A percentile compares a stretch with the other conserved stretches of the same genome.
phyloP scores from a whole-genome alignment of 1,139 yeast species.

The Protomyces macrosporus region DNA sequence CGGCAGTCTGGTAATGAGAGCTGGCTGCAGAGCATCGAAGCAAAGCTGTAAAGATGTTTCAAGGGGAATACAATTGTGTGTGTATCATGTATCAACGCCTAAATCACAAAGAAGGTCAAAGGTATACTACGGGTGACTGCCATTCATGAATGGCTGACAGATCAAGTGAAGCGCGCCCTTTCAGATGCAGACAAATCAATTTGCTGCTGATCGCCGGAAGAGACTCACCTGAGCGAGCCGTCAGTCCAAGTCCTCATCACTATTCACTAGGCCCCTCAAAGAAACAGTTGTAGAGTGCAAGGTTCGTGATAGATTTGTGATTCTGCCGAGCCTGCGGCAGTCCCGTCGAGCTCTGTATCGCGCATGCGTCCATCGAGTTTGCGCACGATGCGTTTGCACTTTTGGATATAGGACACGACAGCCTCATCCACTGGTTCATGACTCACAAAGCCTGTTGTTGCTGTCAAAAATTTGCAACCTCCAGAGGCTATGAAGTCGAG shows the following conservation, averaged over 20 bases:
- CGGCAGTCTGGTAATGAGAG: not conserved
- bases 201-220: no score
- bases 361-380: slow-evolving; percentile 6
- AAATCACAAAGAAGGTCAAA: no score
- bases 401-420: not conserved
- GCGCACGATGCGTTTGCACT: not conserved
- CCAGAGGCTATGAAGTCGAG: slow-evolving; percentile 23
- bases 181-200: no score
- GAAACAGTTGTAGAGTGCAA: no score
- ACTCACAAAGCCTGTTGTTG: not conserved
- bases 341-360: slow-evolving; percentile 1
- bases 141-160: no score
- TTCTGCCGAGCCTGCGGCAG: slow-evolving; percentile 2
- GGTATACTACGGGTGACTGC: no score
- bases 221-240: no score
- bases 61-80: no score
- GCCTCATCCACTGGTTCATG: slow-evolving; percentile 11
- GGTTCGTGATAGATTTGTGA: not conserved
- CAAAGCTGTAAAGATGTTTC: not conserved
- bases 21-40: not conserved
- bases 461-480: slow-evolving; percentile 22
- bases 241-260: no score
- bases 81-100: no score
- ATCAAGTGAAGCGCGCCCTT: no score
- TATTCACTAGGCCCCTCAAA: no score